phyloP scores from a whole-genome alignment of 2,329 filamentous ascomycete genomes.

The Aspergillus puulaauensis region DNA sequence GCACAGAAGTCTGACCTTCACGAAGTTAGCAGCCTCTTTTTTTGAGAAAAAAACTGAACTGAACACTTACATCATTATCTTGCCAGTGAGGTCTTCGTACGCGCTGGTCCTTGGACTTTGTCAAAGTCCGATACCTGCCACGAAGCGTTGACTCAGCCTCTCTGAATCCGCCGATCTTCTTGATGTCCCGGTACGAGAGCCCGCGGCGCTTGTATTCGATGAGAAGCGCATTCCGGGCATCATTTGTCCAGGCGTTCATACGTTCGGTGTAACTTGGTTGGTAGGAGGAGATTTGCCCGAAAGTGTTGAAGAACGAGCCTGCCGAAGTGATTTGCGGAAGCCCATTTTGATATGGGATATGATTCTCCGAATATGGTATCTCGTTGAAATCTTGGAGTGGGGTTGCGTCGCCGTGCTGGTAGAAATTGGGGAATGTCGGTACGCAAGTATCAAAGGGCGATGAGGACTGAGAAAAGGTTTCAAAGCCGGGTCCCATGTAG shows the following conservation, averaged over 20 bases:
- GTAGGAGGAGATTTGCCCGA: neutral
- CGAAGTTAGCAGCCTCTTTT: neutral
- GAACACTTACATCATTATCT: slow-evolving; percentile 41
- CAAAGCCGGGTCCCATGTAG: neutral
- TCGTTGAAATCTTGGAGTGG: neutral
- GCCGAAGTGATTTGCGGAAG: neutral
- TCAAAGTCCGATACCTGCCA: slow-evolving; percentile 47
- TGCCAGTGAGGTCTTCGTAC: slow-evolving; percentile 48
- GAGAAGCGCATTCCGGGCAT: slow-evolving; percentile 39
- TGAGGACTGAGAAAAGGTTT: slow-evolving; percentile 1
- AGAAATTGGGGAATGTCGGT: neutral
- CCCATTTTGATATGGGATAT: neutral
- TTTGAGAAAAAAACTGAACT: neutral
- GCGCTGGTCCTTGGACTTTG: slow-evolving; percentile 46
- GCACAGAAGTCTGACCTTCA: slow-evolving; percentile 41
- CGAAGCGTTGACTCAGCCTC: slow-evolving; percentile 51
- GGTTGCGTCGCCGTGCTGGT: neutral
- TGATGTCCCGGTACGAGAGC: slow-evolving; percentile 50
- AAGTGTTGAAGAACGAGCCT: neutral
- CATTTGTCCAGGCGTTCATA: slow-evolving; percentile 16
- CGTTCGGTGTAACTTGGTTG: slow-evolving; percentile 4
- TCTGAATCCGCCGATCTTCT: slow-evolving; percentile 40
- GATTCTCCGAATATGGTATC: neutral
- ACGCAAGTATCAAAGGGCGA: slow-evolving; percentile 1
- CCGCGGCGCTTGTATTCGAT: slow-evolving; percentile 42